Conservation (phyloP, 768 basidiomycete species). For the Clathrus columnatus region DNA sequence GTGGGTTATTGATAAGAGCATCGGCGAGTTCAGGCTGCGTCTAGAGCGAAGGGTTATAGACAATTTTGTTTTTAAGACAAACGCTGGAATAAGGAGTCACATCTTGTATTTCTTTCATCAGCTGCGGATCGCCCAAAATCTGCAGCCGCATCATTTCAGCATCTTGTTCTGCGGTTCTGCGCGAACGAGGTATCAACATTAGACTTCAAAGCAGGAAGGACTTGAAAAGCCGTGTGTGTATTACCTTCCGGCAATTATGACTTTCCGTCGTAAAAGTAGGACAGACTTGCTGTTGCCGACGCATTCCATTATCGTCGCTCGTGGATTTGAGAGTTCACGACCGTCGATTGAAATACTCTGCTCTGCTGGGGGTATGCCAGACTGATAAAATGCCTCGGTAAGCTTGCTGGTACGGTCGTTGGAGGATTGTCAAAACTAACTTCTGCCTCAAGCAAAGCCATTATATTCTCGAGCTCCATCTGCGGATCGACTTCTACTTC, state of each 20-base stretch:
- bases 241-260: conserved; percentile 37
- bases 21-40: conserved; percentile 72
- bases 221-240: not conserved
- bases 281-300: conserved; percentile 59
- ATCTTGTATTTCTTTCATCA: conserved; percentile 66
- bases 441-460: conserved; percentile 92
- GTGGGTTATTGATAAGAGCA: conserved; percentile 60
- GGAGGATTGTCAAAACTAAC: conserved; percentile 42
- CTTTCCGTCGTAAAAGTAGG: conserved; percentile 59
- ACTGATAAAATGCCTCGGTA: conserved; percentile 36
- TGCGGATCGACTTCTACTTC: conserved; percentile 75
- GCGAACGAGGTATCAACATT: not conserved
- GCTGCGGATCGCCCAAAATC: conserved; percentile 69
- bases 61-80: too few relatives aligned
- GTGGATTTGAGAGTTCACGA: conserved; percentile 54
- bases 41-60: conserved; percentile 31
- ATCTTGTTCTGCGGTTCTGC: conserved; percentile 66
- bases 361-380: conserved; percentile 59
- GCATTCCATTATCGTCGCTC: conserved; percentile 58
- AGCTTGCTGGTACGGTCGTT: not conserved
- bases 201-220: not conserved
- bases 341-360: conserved; percentile 66
- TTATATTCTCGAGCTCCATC: conserved; percentile 89
- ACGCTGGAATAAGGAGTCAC: conserved; percentile 31
- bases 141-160: conserved; percentile 88